These are phyloP conservation scores for Cyphellophora attinorum DNA, from an alignment of 2,329 filamentous ascomycete species.

Conservation along the genomic window DNA sequence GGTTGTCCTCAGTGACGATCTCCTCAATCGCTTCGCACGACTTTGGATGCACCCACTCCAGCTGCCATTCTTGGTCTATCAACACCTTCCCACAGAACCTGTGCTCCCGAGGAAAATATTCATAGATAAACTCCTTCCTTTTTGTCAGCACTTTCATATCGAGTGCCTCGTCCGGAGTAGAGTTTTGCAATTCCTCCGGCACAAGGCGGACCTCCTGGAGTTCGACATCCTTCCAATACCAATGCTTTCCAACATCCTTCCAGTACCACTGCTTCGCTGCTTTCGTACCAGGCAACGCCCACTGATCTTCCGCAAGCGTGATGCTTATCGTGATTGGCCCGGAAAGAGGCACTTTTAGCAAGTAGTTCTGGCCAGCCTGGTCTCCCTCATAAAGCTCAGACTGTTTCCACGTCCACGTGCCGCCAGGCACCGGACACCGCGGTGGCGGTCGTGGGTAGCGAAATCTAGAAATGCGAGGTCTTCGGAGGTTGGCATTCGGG, in stretches of 20 bases:
- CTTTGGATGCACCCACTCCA: too few species aligned
- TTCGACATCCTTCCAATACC: neutral
- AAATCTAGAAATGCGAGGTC: too few species aligned
- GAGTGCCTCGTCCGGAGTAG: too few species aligned
- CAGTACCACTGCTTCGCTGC: neutral
- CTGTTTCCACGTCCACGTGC: neutral
- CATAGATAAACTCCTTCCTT: neutral
- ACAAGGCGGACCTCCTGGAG: too few species aligned
- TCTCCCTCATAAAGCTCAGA: neutral
- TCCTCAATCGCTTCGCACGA: too few species aligned
- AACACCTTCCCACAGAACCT: neutral
- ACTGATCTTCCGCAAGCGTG: neutral
- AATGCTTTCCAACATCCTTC: neutral
- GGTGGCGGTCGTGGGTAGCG: too few species aligned
- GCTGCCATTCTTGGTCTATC: neutral
- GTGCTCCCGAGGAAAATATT: neutral
- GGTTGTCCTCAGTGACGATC: too few species aligned
- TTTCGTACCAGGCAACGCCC: neutral
- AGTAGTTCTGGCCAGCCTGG: neutral
- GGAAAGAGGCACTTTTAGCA: too few species aligned
- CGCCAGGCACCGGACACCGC: too few species aligned
- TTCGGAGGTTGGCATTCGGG: too few species aligned
- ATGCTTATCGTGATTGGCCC: neutral
- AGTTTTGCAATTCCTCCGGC: too few species aligned
- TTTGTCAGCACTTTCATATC: neutral